Percentiles rank a stretch among this genome's conserved stretches.
phyloP scores from a whole-genome alignment of 179 eudicot species.

The Silene noctiflora region DNA sequence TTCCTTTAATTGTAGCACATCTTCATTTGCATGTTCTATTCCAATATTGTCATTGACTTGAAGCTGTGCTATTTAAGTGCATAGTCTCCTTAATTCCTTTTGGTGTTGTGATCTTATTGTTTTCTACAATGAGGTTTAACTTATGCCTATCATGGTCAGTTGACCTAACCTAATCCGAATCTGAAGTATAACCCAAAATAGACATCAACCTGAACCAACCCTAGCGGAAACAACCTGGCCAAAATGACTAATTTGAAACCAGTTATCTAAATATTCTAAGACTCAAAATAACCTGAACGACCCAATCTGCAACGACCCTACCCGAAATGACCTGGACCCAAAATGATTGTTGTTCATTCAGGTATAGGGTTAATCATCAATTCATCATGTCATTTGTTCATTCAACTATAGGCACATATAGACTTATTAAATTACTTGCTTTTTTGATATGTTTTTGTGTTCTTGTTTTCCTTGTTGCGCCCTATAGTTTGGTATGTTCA shows the following conservation, averaged over 20 bases:
- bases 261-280: not conserved
- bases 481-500: constrained; percentile 6
- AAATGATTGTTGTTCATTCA: not conserved
- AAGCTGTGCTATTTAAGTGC: not conserved
- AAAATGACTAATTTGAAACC: not conserved
- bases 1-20: constrained; percentile 16
- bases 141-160: not conserved
- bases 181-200: too few species aligned
- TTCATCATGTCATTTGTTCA: not conserved
- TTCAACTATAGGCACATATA: not conserved
- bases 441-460: not conserved
- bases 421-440: not conserved
- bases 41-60: not conserved
- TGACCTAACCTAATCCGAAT: too few species aligned
- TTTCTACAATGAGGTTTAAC: not conserved
- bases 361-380: not conserved
- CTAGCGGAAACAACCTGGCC: too few species aligned
- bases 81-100: not conserved
- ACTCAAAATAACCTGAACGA: not conserved
- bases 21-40: constrained; percentile 4
- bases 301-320: not conserved
- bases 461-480: not conserved
- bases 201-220: too few species aligned
- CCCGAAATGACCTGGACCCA: not conserved
- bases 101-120: not conserved